phyloP scores from a whole-genome alignment of 805 yeast genomes.

The Ogataea naganishii region DNA sequence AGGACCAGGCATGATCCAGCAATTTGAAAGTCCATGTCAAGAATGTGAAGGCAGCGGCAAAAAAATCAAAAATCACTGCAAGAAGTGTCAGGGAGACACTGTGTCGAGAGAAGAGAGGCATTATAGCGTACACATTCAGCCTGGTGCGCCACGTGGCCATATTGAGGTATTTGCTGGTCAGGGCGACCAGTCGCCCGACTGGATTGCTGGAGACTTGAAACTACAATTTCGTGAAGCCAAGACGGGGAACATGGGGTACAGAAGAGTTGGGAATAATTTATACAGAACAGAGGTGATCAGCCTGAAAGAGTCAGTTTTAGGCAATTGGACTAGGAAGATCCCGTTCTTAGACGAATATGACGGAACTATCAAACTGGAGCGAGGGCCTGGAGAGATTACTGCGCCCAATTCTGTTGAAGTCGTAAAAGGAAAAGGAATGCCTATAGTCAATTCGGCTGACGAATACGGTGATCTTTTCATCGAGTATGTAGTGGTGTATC shows the following conservation, averaged over 20 bases:
- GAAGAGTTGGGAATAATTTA: constrained; percentile 66
- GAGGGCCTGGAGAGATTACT: constrained; percentile 45
- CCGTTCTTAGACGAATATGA: constrained; percentile 58
- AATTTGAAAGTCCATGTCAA: constrained; percentile 72
- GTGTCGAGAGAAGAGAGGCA: constrained; percentile 47
- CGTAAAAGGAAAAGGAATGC: constrained; percentile 81
- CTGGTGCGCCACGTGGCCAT: constrained; percentile 62
- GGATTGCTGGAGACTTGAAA: constrained; percentile 70
- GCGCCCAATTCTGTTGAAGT: constrained; percentile 65
- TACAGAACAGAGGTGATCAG: constrained; percentile 77
- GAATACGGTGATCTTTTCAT: constrained; percentile 46
- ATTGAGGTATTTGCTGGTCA: constrained; percentile 59
- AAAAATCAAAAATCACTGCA: constrained; percentile 55
- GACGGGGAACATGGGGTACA: constrained; percentile 65
- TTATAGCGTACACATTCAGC: constrained; percentile 52
- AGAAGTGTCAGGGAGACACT: constrained; percentile 62
- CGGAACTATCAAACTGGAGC: constrained; percentile 32
- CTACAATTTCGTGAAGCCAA: constrained; percentile 51
- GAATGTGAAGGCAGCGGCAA: constrained; percentile 74
- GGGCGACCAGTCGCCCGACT: constrained; percentile 79
- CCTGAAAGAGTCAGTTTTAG: constrained; percentile 60
- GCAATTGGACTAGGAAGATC: constrained; percentile 73
- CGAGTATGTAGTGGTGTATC: constrained; percentile 39
- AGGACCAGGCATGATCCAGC: constrained; percentile 88
- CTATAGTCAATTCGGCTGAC: constrained; percentile 40